Percentiles rank a stretch among this genome's conserved stretches.
Conservation (phyloP, 257 asterid genomes). For the Oldenlandia corymbosa region DNA sequence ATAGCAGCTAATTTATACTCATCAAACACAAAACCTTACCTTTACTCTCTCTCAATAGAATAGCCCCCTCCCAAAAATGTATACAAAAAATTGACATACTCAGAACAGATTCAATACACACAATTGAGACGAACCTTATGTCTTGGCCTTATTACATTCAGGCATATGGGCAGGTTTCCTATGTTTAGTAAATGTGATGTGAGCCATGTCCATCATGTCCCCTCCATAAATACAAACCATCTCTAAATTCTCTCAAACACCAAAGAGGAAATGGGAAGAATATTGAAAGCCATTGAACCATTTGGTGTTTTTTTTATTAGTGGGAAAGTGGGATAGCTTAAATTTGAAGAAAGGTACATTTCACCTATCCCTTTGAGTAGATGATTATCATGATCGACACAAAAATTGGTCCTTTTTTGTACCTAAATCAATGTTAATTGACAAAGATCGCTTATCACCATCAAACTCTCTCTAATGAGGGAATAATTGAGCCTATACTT, state of each 20-base stretch:
- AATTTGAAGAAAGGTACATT: constrained; percentile 34
- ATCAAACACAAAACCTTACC: neutral
- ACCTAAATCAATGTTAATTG: neutral
- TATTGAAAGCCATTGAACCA: too few species aligned
- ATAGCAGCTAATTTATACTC: constrained; percentile 19
- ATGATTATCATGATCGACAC: neutral
- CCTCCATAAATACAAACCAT: constrained; percentile 7
- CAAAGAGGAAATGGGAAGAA: neutral
- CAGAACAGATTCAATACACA: neutral
- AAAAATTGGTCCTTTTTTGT: neutral
- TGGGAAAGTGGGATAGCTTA: constrained; percentile 14
- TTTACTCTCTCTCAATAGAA: too few species aligned
- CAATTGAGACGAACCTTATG: constrained; percentile 1
- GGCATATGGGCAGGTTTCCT: constrained; percentile 47
- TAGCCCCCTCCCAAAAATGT: too few species aligned
- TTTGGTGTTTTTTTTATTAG: too few species aligned
- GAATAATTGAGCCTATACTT: neutral
- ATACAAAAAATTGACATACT: neutral
- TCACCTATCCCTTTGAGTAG: constrained; percentile 12
- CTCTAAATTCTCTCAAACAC: neutral
- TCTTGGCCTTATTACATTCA: constrained; percentile 21
- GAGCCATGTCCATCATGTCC: constrained; percentile 26
- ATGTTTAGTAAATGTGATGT: constrained; percentile 42
- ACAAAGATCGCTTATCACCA: too few species aligned
- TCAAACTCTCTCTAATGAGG: neutral